Evolutionary conservation across 495 filamentous ascomycete genomes (phyloP).

Genomic region (Penicillium verhagenii): DNA sequence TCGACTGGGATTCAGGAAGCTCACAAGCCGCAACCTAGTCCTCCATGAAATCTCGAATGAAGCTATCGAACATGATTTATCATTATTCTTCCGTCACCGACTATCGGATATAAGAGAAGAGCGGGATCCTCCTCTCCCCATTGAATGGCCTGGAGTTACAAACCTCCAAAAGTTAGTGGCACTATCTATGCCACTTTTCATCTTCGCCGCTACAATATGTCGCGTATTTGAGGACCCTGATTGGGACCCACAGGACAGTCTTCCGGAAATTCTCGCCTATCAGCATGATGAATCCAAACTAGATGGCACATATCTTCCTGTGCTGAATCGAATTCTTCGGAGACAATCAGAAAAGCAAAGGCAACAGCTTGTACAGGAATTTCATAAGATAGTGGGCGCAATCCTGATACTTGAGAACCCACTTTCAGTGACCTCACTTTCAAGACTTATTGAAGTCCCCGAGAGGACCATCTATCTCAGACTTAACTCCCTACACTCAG

Average conservation of each 20-base stretch:
- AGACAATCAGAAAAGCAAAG: not conserved
- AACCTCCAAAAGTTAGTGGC: not conserved
- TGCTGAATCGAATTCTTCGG: not conserved
- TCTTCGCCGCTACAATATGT: constrained; percentile 1
- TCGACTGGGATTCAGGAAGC: not conserved
- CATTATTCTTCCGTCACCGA: not conserved
- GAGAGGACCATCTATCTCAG: not conserved
- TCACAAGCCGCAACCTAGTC: not conserved
- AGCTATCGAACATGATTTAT: not conserved
- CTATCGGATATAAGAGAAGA: not conserved
- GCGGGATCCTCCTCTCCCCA: not conserved
- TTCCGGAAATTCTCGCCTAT: not conserved
- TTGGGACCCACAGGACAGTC: not conserved
- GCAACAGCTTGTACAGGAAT: not conserved
- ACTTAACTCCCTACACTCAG: constrained; percentile 1
- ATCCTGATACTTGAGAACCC: not conserved
- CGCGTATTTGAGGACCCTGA: not conserved
- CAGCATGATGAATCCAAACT: not conserved
- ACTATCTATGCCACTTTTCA: not conserved
- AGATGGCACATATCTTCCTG: not conserved
- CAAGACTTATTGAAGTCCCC: constrained; percentile 1
- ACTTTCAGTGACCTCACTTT: not conserved
- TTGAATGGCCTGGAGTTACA: not conserved
- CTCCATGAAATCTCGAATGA: not conserved
- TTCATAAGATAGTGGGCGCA: not conserved